A percentile compares a stretch with the other conserved stretches of the same genome.
phyloP scores from a whole-genome alignment of 768 basidiomycete species.

The Gloeostereum incarnatum region DNA sequence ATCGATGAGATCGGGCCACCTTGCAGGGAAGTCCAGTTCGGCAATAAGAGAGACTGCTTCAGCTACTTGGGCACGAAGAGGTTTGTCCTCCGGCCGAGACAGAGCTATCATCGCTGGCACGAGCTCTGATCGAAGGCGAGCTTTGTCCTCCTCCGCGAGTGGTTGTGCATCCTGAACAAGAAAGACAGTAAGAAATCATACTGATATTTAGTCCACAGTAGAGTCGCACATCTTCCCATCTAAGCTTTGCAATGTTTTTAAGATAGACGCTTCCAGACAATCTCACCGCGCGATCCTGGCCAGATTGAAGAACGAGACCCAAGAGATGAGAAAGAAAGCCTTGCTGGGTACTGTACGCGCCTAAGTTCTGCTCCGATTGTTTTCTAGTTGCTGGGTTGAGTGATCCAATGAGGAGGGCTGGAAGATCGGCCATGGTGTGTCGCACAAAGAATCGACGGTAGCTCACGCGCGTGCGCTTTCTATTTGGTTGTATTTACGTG shows the following conservation, averaged over 20 bases:
- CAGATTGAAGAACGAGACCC: conserved; percentile 62
- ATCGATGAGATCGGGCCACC: conserved; percentile 86
- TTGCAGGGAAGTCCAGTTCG: conserved; percentile 80
- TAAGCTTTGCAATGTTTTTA: conserved; percentile 81
- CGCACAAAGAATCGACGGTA: too few species aligned
- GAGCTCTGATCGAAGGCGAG: conserved; percentile 61
- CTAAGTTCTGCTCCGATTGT: conserved; percentile 73
- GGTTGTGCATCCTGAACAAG: conserved; percentile 58
- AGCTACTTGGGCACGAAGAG: conserved; percentile 77
- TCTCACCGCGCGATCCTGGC: conserved; percentile 59
- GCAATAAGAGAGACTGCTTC: conserved; percentile 92
- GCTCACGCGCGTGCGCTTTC: too few species aligned
- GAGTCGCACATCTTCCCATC: conserved; percentile 89
- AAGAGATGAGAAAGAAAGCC: conserved; percentile 80
- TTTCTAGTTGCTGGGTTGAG: conserved; percentile 62
- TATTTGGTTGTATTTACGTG: too few species aligned
- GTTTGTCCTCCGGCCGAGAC: conserved; percentile 63
- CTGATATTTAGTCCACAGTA: conserved; percentile 15
- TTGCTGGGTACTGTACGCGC: conserved; percentile 53
- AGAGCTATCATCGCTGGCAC: conserved; percentile 89
- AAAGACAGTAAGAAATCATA: conserved; percentile 1
- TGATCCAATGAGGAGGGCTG: conserved; percentile 64
- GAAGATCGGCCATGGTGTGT: conserved; percentile 52
- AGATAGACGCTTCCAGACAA: conserved; percentile 85
- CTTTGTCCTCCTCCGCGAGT: conserved; percentile 63